Base-by-base conservation (phyloP, 441 rosid genomes). In the Erodium moschatum region DNA sequence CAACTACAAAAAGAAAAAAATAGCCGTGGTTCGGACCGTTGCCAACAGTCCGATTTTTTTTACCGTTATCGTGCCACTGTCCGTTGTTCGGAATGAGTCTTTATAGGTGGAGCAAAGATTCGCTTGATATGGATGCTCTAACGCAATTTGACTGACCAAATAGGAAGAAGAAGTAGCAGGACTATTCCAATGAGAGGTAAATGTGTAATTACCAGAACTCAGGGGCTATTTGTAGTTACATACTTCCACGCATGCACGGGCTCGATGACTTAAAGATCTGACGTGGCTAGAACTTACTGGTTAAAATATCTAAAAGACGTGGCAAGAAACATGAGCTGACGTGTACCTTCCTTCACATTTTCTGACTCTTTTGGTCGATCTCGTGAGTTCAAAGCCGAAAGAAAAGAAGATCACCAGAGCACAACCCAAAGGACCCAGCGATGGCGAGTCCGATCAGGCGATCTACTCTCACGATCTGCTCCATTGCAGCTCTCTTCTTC, bases 401-500 rank as follows among this genome's bases (percentile, higher is more conserved):
- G 16, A 46, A 50, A 50, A 48, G 16, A n/a, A 50, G 18, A 50
- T 50, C 56, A 50, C 56, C 15, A 15, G 27, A 24, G 27, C 27
- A 24, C 0, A 24, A 24, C 27, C 27, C 27, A 24, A 24, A 0
- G 27, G 27, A 50, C 52, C 52, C 18, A 50, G 56, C 71, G 31
- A 83, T 84, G 87, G 84, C 83, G 71, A 73, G 27, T 60, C 71
- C 71, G 38, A 24, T 72, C 67, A 46, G 52, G 16, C 78, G 67
- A 66, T 50, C 81, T 2, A 68, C 84, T 50, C 56, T 50, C 56
- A 3, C 6, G 65, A 54, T 81, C 79, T 68, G 80, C 44, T 73
- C 77, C 1, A 70, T 87, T 48, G 66, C 80, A 66, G 76, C 79
- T 68, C 72, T 87, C 64, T 61, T 80, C 67, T 70, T 90, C 7